Conservation (phyloP, 257 asterid genomes). For the Lantana camara region DNA sequence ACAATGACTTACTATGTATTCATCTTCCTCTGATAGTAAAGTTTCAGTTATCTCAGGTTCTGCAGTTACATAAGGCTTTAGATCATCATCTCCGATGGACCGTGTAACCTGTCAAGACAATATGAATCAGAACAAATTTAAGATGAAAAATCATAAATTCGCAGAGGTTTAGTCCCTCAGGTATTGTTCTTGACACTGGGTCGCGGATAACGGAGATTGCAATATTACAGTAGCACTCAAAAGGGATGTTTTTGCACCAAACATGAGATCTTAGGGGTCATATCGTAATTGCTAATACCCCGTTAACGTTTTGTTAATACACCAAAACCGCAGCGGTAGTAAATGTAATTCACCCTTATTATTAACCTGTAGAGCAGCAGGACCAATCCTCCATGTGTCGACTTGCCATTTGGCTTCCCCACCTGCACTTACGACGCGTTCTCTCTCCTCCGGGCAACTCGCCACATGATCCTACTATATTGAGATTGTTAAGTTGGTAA, state of each 20-base stretch:
- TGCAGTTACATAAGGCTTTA: slow-evolving; percentile 94
- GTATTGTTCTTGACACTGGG: too few species aligned
- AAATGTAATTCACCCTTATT: too few species aligned
- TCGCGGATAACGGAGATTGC: too few species aligned
- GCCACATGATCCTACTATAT: slow-evolving; percentile 93
- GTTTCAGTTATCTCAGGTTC: slow-evolving; percentile 93
- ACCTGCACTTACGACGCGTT: slow-evolving; percentile 72
- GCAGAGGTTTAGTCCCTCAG: too few species aligned
- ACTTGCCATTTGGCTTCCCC: slow-evolving; percentile 82
- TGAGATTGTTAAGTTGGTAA: slow-evolving; percentile 31
- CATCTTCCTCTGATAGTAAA: slow-evolving; percentile 65
- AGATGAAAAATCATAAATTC: too few species aligned
- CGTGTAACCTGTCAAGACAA: slow-evolving; percentile 70
- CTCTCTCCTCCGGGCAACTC: slow-evolving; percentile 86
- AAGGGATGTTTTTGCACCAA: too few species aligned
- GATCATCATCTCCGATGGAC: slow-evolving; percentile 96
- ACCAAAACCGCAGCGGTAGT: too few species aligned
- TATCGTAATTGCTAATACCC: too few species aligned
- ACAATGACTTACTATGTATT: slow-evolving; percentile 62
- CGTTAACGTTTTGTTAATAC: too few species aligned
- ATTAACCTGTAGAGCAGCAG: slow-evolving; percentile 88
- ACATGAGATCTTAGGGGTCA: too few species aligned
- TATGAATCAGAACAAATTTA: too few species aligned
- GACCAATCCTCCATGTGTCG: slow-evolving; percentile 96
- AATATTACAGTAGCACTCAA: too few species aligned